Percentiles rank a stretch among this genome's conserved stretches.
These are phyloP conservation scores for Yarrowia osloensis DNA, from an alignment of 805 yeast species.

Conservation along the genomic window DNA sequence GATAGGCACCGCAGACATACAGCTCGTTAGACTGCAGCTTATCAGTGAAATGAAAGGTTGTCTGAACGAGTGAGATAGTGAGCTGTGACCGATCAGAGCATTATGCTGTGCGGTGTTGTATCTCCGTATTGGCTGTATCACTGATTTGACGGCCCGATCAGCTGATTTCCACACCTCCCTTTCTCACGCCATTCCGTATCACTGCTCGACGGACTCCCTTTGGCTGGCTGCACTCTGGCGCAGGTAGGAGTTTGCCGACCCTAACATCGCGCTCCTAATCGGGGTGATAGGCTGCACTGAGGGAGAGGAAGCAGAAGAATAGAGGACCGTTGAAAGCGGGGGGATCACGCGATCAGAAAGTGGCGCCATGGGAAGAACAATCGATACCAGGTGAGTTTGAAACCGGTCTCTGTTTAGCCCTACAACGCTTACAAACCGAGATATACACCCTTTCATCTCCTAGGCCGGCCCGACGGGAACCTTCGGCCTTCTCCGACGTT, in stretches of 20 bases:
- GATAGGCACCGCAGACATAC: no score
- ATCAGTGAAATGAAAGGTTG: neutral
- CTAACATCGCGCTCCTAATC: no score
- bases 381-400: no score
- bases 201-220: neutral
- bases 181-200: neutral
- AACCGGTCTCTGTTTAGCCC: no score
- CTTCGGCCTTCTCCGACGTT: constrained; percentile 27
- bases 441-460: neutral
- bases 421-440: no score
- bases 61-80: neutral
- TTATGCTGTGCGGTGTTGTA: no score
- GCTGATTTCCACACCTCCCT: neutral
- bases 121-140: neutral
- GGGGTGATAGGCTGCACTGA: no score
- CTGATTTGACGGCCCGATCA: neutral
- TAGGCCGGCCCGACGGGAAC: constrained; percentile 11
- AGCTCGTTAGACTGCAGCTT: neutral
- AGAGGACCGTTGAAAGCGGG: no score
- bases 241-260: no score
- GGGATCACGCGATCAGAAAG: neutral
- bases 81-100: no score
- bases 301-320: no score
- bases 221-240: neutral
- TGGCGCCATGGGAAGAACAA: no score